A percentile compares a stretch with the other conserved stretches of the same genome.
Conservation (phyloP, 352 stramenopile species). For the Phytophthora sp. region DNA sequence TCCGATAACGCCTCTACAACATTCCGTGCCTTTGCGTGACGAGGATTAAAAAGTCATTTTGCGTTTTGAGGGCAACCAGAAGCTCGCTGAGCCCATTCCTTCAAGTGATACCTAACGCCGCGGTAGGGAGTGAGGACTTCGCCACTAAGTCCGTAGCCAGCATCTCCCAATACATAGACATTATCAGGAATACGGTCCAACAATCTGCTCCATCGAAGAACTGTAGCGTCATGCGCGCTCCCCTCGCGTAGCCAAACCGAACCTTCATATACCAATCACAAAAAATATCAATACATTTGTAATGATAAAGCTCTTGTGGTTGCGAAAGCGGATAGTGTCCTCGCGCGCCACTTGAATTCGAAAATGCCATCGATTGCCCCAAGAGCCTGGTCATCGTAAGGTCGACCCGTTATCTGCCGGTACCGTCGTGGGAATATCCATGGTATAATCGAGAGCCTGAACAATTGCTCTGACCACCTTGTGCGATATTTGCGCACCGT, state of each 20-base stretch:
- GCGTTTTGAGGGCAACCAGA: constrained; percentile 8
- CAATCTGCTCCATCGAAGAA: background rate
- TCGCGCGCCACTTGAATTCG: background rate
- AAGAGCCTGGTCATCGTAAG: constrained; percentile 6
- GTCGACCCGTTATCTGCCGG: background rate
- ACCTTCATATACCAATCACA: constrained; percentile 7
- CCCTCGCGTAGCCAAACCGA: constrained; percentile 8
- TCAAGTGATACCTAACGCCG: constrained; percentile 24
- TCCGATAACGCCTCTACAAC: constrained; percentile 22
- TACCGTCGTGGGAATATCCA: background rate
- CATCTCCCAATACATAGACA: constrained; percentile 6
- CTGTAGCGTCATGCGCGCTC: constrained; percentile 9
- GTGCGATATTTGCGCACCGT: constrained; percentile 12
- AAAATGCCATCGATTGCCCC: constrained; percentile 21
- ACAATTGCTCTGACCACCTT: background rate
- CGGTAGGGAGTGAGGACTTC: constrained; percentile 15
- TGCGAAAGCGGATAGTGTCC: background rate
- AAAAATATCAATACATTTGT: constrained; percentile 8
- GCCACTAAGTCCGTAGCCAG: constrained; percentile 10
- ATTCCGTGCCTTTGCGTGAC: constrained; percentile 17
- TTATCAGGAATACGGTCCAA: background rate
- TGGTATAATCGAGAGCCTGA: background rate
- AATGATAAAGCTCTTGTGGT: constrained; percentile 2
- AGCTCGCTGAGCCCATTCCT: constrained; percentile 13
- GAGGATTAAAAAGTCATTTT: constrained; percentile 26